phyloP scores from a whole-genome alignment of 2,329 filamentous ascomycete genomes.

The Alternaria brassicae region DNA sequence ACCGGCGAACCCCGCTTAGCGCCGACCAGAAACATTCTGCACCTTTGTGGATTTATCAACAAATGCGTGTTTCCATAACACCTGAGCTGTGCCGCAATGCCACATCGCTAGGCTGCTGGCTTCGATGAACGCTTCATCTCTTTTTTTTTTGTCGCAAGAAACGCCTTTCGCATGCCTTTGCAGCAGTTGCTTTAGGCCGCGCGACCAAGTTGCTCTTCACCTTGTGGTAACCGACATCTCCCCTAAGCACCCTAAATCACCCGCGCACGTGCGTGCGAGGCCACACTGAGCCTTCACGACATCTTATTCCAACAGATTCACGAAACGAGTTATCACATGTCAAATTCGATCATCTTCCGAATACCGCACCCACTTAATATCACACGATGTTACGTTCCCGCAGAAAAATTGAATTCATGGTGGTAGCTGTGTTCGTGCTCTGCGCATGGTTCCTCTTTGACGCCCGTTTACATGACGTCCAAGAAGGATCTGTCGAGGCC shows the following conservation, averaged over 20 bases:
- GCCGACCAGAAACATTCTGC: neutral
- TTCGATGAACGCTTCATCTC: neutral
- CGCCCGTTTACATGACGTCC: slow-evolving; percentile 13
- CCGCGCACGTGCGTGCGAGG: slow-evolving; percentile 5
- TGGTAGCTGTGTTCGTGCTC: slow-evolving; percentile 23
- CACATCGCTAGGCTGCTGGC: slow-evolving; percentile 8
- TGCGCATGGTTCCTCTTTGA: slow-evolving; percentile 24
- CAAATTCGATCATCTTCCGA: neutral
- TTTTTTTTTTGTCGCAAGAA: neutral
- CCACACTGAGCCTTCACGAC: slow-evolving; percentile 2
- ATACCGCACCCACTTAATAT: slow-evolving; percentile 5
- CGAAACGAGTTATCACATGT: neutral
- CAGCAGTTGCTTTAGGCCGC: neutral
- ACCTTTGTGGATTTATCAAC: neutral
- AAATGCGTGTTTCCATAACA: slow-evolving; percentile 5
- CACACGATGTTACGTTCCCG: slow-evolving; percentile 17
- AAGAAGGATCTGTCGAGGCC: slow-evolving; percentile 2
- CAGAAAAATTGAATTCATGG: slow-evolving; percentile 17
- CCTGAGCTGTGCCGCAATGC: slow-evolving; percentile 18
- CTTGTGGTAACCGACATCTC: neutral
- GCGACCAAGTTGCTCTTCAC: neutral
- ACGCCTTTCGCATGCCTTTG: neutral
- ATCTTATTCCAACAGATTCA: slow-evolving; percentile 2
- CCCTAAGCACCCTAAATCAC: slow-evolving; percentile 8
- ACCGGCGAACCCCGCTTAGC: slow-evolving; percentile 13